phyloP scores from a whole-genome alignment of 345 rosid species.

The Erodium maritimum region DNA sequence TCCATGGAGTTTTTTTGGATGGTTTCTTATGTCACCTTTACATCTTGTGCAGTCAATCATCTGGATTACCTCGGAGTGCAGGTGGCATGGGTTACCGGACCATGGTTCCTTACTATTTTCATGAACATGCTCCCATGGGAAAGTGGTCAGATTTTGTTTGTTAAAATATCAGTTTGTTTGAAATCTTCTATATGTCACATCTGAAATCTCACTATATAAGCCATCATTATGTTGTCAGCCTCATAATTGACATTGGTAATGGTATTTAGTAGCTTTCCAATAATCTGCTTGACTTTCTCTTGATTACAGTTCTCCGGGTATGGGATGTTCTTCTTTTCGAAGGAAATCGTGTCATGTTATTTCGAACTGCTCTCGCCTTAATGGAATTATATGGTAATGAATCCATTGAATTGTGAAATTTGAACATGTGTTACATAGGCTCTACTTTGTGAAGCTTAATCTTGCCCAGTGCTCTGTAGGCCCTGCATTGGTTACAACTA shows the following conservation, averaged over 20 bases:
- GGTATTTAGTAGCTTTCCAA: conserved; percentile 10
- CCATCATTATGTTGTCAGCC: not conserved
- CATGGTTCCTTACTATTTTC: conserved; percentile 99
- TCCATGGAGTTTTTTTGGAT: not conserved
- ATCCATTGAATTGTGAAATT: not conserved
- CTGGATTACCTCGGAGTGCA: conserved; percentile 99
- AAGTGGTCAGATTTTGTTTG: conserved; percentile 87
- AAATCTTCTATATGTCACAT: not conserved
- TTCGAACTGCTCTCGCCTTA: conserved; percentile 88
- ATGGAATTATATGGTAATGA: conserved; percentile 96
- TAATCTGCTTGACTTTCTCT: conserved; percentile 12
- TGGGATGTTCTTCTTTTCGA: conserved; percentile 99
- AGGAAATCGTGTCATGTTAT: conserved; percentile 96
- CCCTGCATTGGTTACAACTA: conserved; percentile 93
- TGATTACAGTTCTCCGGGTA: conserved; percentile 77
- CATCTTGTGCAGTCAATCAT: conserved; percentile 73
- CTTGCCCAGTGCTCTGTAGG: conserved; percentile 40
- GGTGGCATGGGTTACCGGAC: conserved; percentile 97
- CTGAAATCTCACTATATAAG: not conserved
- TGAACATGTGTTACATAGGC: conserved; percentile 8
- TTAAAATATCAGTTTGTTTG: not conserved
- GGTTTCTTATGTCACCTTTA: conserved; percentile 10
- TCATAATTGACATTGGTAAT: not conserved
- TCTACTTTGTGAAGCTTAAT: conserved; percentile 22
- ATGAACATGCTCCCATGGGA: conserved; percentile 99